Base-by-base conservation (phyloP, 2,329 filamentous ascomycete species). In the Apiospora pterosperma region DNA sequence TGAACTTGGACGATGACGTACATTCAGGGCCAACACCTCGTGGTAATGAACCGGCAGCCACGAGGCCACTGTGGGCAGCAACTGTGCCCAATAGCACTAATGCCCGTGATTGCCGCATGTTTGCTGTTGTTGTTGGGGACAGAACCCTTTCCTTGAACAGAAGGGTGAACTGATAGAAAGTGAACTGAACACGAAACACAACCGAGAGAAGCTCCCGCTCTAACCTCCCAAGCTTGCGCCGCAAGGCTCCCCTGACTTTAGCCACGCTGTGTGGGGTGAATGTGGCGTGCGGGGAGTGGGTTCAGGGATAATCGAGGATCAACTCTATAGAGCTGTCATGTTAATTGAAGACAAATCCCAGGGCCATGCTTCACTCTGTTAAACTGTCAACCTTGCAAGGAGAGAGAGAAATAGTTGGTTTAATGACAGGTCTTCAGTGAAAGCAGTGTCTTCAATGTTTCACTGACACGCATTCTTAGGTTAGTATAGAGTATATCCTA, bases 1-100 rank as follows among this genome's bases (percentile, higher is more conserved):
- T n/a, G n/a, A n/a, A 52, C 31, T 52, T 31, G 64, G 62, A 36
- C 65, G 61, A 64, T 63, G 61, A 87, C 91, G 80, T 85, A 97
- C 94, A 97, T 80, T 97, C 93, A 59, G 94, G 94, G 39, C 91
- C 88, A 72, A 97, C 94, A 71, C 94, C 94, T 75, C 93, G 87
- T 64, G 94, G 94, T 75, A 93, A 82, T 65, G 86, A 83, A 67
- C 90, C 89, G 75, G 90, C 87, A 69, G 86, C 88, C 70, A 86
- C 76, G 77, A 83, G 77, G 64, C 81, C 76, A 69, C 75, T 78
- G 62, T 80, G 80, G 67, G 79, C 80, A 68, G 79, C 80, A 68
- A 85, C 73, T 71, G 82, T 82, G 77, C 84, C 77, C 67, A 85
- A 67, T 68, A 87, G 80, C 77, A 83, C 79, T 78, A 84, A 73